These are phyloP conservation scores for Malassezia brasiliensis DNA, from an alignment of 1,284 basidiomycete genomes.

Conservation along the genomic window DNA sequence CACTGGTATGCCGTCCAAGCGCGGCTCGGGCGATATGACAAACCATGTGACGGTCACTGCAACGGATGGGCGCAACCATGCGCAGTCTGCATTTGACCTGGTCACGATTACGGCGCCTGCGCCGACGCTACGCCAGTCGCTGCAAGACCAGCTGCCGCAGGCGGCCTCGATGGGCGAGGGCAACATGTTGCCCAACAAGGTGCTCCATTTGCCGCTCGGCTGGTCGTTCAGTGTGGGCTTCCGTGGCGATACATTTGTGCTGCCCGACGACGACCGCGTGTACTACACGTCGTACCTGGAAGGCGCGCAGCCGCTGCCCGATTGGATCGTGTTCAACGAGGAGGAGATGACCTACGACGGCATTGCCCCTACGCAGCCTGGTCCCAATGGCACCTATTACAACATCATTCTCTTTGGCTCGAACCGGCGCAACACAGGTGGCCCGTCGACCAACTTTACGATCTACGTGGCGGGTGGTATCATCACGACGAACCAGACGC, in stretches of 20 bases:
- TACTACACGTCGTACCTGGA: conserved; percentile 61
- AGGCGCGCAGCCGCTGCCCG: conserved; percentile 62
- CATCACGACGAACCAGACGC: conserved; percentile 21
- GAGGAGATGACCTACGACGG: conserved; percentile 66
- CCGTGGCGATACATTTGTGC: conserved; percentile 58
- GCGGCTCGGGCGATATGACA: background rate
- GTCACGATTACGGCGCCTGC: conserved; percentile 27
- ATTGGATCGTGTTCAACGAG: conserved; percentile 63
- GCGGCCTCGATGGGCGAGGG: conserved; percentile 28
- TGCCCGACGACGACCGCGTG: conserved; percentile 50
- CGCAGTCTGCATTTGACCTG: conserved; percentile 20
- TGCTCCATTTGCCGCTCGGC: conserved; percentile 62
- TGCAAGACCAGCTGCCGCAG: conserved; percentile 34
- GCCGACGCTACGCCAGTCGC: conserved; percentile 29
- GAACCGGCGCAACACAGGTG: conserved; percentile 31
- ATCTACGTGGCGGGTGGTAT: conserved; percentile 27
- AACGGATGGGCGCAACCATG: background rate
- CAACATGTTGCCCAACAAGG: conserved; percentile 34
- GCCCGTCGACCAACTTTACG: conserved; percentile 27
- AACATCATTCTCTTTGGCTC: conserved; percentile 36
- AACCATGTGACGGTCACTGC: conserved; percentile 9
- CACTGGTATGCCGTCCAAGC: conserved; percentile 9
- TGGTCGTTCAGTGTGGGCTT: conserved; percentile 92
- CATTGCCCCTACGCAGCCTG: conserved; percentile 56
- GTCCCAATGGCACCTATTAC: conserved; percentile 29